A percentile compares a stretch with the other conserved stretches of the same genome.
Evolutionary conservation across 306 rosid genomes (phyloP).

Genomic region (Quercus rubra): DNA sequence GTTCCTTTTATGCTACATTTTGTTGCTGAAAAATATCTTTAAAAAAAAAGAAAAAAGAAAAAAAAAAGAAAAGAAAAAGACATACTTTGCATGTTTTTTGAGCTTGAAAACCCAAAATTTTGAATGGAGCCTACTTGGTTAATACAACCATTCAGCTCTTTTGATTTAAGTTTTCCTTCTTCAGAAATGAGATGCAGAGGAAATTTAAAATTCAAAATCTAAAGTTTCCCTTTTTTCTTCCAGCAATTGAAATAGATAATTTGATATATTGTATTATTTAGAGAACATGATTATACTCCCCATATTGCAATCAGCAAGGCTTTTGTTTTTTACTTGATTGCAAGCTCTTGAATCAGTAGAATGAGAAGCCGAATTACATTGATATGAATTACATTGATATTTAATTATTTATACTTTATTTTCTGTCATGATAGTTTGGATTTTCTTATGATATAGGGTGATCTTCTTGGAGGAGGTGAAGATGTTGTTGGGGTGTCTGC

Average conservation of each 20-base stretch:
- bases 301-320: background rate
- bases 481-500: conserved; percentile 32
- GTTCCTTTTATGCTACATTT: background rate
- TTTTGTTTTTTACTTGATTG: background rate
- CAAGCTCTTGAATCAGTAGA: conserved; percentile 1
- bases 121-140: background rate
- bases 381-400: background rate
- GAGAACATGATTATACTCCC: background rate
- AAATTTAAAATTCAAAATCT: background rate
- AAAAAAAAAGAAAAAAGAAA: no score
- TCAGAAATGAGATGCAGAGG: background rate
- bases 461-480: conserved; percentile 40
- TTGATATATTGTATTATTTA: background rate
- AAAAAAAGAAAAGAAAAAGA: background rate
- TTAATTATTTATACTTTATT: conserved; percentile 14
- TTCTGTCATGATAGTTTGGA: conserved; percentile 18
- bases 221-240: background rate
- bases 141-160: background rate
- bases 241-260: background rate
- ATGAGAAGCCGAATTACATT: background rate
- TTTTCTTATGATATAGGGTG: conserved; percentile 39
- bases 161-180: background rate
- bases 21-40: background rate
- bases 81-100: background rate
- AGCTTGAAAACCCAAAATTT: background rate